Evolutionary conservation across 2,329 filamentous ascomycete species (phyloP).

Genomic region (Myriosclerotinia scirpicola): DNA sequence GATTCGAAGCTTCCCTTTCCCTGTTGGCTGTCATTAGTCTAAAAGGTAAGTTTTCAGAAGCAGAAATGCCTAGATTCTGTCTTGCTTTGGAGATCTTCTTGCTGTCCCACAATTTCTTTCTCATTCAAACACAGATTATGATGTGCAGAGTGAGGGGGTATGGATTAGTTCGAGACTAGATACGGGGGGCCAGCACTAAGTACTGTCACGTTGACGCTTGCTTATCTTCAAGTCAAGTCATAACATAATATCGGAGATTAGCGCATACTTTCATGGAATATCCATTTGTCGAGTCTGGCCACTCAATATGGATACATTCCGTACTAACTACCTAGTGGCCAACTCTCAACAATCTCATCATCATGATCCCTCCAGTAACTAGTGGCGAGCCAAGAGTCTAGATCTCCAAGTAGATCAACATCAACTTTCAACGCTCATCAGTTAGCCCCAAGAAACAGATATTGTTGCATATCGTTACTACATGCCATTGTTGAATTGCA

Average conservation of each 20-base stretch:
- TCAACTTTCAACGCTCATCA: neutral
- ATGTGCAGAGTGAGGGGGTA: too few relatives aligned
- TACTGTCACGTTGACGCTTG: neutral
- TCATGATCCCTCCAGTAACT: neutral
- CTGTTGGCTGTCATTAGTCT: neutral
- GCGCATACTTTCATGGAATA: neutral
- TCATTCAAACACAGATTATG: too few relatives aligned
- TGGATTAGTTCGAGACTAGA: too few relatives aligned
- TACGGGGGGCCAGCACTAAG: neutral
- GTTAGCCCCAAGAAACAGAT: neutral
- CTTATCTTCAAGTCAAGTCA: neutral
- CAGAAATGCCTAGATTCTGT: neutral
- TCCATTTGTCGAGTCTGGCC: too few relatives aligned
- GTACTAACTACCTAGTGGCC: too few relatives aligned
- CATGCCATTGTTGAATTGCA: neutral
- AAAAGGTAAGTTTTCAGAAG: neutral
- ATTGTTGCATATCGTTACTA: neutral
- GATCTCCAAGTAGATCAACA: neutral
- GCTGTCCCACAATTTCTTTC: neutral
- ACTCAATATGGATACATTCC: too few relatives aligned
- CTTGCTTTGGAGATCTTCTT: neutral
- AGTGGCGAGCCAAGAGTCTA: neutral
- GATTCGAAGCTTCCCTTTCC: neutral
- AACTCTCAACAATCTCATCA: too few relatives aligned
- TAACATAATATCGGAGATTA: neutral